Percentiles rank a stretch among this genome's conserved stretches.
These are phyloP conservation scores for Mycosphaerella arachidis DNA, from an alignment of 2,329 filamentous ascomycete genomes.

Conservation along the genomic window DNA sequence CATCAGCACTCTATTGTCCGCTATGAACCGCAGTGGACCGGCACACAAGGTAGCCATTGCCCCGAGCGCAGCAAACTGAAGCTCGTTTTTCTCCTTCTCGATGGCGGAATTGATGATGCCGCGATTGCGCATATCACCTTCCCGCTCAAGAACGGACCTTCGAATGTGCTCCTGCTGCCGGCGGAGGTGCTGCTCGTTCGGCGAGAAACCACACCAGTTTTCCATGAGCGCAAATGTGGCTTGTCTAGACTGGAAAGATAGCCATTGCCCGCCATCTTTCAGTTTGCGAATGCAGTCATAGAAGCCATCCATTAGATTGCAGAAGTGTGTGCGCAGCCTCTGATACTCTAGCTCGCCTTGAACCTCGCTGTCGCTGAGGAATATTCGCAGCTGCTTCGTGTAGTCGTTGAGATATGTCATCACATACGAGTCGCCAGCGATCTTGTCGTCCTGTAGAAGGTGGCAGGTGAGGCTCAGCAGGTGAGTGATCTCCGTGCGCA, in stretches of 20 bases:
- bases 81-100: conserved; percentile 93
- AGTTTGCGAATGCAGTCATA: conserved; percentile 88
- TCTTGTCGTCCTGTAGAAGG: conserved; percentile 72
- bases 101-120: conserved; percentile 80
- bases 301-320: conserved; percentile 84
- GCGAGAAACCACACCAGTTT: conserved; percentile 97
- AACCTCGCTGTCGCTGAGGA: conserved; percentile 89
- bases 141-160: conserved; percentile 75
- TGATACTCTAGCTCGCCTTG: conserved; percentile 95
- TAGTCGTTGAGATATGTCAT: conserved; percentile 84
- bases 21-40: conserved; percentile 77
- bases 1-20: conserved; percentile 78
- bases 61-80: conserved; percentile 84
- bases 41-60: conserved; percentile 91
- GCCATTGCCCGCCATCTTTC: conserved; percentile 82
- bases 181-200: conserved; percentile 77
- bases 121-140: conserved; percentile 66
- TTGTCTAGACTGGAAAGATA: conserved; percentile 94
- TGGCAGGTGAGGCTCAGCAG: conserved; percentile 92
- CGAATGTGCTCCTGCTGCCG: conserved; percentile 83
- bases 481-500: conserved; percentile 92
- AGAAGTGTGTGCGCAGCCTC: conserved; percentile 86
- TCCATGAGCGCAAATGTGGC: conserved; percentile 97
- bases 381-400: conserved; percentile 86
- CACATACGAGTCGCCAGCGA: conserved; percentile 77